Evolutionary conservation across 768 basidiomycete genomes (phyloP).

Genomic region (Leccinum rimulosum): DNA sequence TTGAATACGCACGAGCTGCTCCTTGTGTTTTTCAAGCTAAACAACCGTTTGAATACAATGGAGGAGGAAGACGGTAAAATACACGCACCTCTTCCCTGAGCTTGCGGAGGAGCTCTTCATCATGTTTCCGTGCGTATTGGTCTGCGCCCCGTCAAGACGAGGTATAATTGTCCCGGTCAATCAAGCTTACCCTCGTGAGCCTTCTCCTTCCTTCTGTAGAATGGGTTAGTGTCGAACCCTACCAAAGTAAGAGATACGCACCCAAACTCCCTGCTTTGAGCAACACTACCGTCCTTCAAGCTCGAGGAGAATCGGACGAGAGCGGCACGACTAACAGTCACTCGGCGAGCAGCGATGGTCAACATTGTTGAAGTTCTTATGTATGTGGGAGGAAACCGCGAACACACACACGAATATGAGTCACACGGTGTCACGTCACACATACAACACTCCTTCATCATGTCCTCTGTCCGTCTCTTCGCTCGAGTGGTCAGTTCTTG

Average conservation of each 20-base stretch:
- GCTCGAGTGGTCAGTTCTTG: too few relatives aligned
- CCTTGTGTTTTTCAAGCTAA: slow-evolving; percentile 32
- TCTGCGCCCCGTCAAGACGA: slow-evolving; percentile 39
- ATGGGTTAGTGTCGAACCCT: not conserved
- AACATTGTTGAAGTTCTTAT: slow-evolving; percentile 12
- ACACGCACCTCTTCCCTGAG: slow-evolving; percentile 54
- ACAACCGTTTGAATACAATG: not conserved
- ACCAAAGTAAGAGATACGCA: slow-evolving; percentile 28
- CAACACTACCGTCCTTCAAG: slow-evolving; percentile 53
- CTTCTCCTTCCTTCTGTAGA: slow-evolving; percentile 66
- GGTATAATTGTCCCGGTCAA: not conserved
- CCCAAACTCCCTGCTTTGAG: slow-evolving; percentile 63
- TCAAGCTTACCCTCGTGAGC: slow-evolving; percentile 56
- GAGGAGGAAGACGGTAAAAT: too few relatives aligned
- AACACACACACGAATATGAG: too few relatives aligned
- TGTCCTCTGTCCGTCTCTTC: too few relatives aligned
- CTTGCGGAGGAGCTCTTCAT: slow-evolving; percentile 56
- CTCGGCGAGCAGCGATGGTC: slow-evolving; percentile 36
- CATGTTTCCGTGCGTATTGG: slow-evolving; percentile 60
- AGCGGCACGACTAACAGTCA: slow-evolving; percentile 38
- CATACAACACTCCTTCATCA: too few relatives aligned
- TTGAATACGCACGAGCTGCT: slow-evolving; percentile 30
- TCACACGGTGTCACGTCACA: too few relatives aligned
- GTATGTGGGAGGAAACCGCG: too few relatives aligned
- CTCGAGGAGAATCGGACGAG: slow-evolving; percentile 39